phyloP scores from a whole-genome alignment of 768 basidiomycete genomes.

The Inosperma sp. region DNA sequence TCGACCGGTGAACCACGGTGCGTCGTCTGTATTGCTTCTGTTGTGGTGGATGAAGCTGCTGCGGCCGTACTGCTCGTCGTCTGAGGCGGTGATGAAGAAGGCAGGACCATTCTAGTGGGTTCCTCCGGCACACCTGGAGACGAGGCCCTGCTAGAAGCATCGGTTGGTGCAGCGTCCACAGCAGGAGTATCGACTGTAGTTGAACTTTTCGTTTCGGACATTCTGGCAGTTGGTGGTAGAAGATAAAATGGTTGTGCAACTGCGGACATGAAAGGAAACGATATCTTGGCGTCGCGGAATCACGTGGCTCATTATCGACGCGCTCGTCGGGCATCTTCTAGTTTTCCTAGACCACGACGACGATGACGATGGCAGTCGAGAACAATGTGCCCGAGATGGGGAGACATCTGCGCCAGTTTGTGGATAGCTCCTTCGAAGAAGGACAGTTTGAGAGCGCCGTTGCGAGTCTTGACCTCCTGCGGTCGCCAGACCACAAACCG shows the following conservation, averaged over 20 bases:
- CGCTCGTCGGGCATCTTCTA: no score
- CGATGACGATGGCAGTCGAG: no score
- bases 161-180: background rate
- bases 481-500: slow-evolving; percentile 53
- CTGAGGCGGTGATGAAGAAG: background rate
- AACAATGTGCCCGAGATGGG: slow-evolving; percentile 26
- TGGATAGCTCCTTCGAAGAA: slow-evolving; percentile 74
- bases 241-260: background rate
- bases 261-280: no score
- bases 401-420: slow-evolving; percentile 37
- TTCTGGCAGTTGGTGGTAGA: background rate
- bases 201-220: no score
- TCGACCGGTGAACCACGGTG: slow-evolving; percentile 30
- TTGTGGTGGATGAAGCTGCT: slow-evolving; percentile 1
- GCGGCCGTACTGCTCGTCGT: background rate
- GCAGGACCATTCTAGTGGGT: background rate
- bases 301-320: background rate
- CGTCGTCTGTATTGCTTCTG: background rate
- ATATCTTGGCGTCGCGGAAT: slow-evolving; percentile 9
- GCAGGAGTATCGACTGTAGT: slow-evolving; percentile 1
- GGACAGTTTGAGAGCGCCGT: slow-evolving; percentile 71
- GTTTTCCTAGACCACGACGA: slow-evolving; percentile 1
- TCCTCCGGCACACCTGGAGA: background rate
- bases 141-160: background rate
- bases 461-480: slow-evolving; percentile 55